Conservation (phyloP, 352 stramenopile species). For the Lagenidium giganteum region DNA sequence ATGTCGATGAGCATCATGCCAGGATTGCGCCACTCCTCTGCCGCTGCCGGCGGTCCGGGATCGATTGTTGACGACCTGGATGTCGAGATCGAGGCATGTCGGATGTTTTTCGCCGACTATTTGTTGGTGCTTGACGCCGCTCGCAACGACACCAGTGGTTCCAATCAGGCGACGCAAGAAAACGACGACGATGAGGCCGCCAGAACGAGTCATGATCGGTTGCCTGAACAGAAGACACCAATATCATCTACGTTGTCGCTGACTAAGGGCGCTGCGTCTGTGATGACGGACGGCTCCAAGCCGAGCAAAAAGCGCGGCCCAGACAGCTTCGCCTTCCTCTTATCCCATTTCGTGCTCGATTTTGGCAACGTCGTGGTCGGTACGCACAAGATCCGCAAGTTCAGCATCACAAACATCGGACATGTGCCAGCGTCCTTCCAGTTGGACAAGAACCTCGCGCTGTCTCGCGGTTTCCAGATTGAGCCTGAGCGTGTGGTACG, state of each 20-base stretch:
- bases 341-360: constrained; percentile 90
- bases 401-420: constrained; percentile 90
- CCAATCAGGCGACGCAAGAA: too few relatives aligned
- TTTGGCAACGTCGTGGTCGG: constrained; percentile 93
- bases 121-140: constrained; percentile 58
- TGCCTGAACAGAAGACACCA: constrained; percentile 2
- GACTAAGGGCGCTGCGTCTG: too few relatives aligned
- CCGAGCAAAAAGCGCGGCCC: constrained; percentile 19
- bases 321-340: constrained; percentile 66
- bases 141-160: too few relatives aligned
- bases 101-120: constrained; percentile 86
- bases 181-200: constrained; percentile 4
- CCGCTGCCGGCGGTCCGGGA: background rate
- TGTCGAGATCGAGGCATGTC: constrained; percentile 76
- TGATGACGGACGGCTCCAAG: constrained; percentile 6
- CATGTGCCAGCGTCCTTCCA: constrained; percentile 82
- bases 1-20: too few relatives aligned
- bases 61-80: constrained; percentile 53
- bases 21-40: too few relatives aligned
- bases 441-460: constrained; percentile 90
- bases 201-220: background rate
- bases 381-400: constrained; percentile 89
- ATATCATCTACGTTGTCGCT: background rate
- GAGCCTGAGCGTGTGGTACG: constrained; percentile 93
- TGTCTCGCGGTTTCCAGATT: constrained; percentile 84